phyloP scores from a whole-genome alignment of 2,329 filamentous ascomycete genomes.

The Leptographium procerum region DNA sequence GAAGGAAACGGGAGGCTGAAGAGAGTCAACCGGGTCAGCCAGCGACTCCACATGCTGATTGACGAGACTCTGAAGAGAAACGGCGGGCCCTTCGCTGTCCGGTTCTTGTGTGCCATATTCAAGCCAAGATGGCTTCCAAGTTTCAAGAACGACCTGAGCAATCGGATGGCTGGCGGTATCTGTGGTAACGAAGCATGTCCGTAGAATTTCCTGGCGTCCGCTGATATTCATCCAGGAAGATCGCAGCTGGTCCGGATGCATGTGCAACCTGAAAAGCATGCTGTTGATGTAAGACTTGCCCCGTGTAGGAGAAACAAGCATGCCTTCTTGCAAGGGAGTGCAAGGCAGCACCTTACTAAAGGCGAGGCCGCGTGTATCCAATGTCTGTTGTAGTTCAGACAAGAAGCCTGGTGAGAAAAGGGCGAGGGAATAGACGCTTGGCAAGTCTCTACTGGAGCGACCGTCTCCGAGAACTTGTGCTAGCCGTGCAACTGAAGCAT shows the following conservation, averaged over 20 bases:
- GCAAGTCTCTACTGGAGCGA: neutral
- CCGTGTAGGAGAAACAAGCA: constrained; percentile 52
- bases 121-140: constrained; percentile 29
- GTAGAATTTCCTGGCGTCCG: constrained; percentile 60
- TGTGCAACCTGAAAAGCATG: constrained; percentile 49
- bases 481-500: constrained; percentile 54
- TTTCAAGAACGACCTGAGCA: constrained; percentile 57
- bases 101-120: constrained; percentile 13
- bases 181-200: constrained; percentile 64
- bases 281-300: constrained; percentile 58
- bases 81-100: constrained; percentile 7
- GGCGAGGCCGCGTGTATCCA: neutral
- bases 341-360: constrained; percentile 60
- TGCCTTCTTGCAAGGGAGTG: constrained; percentile 78
- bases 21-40: constrained; percentile 29
- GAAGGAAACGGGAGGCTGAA: constrained; percentile 33
- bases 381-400: constrained; percentile 4
- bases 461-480: constrained; percentile 22
- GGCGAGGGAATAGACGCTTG: neutral
- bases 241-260: constrained; percentile 38
- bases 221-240: constrained; percentile 52
- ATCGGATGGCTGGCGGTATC: constrained; percentile 49
- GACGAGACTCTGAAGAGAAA: constrained; percentile 23
- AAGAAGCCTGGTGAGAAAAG: constrained; percentile 19
- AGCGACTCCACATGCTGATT: constrained; percentile 28